phyloP scores from a whole-genome alignment of 352 stramenopile genomes.

The Pythium rishiriense region DNA sequence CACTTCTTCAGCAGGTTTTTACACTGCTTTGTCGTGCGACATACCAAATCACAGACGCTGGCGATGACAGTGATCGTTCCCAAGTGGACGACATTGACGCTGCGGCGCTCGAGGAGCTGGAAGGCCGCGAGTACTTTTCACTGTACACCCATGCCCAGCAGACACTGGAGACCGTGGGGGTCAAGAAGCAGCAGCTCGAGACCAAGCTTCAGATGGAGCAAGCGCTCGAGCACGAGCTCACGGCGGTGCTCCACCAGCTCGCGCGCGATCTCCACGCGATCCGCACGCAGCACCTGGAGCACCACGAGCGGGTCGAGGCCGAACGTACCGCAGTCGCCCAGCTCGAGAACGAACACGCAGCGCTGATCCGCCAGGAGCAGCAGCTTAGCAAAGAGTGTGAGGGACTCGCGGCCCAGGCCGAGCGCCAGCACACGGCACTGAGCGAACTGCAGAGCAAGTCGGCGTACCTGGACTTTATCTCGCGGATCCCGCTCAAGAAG shows the following conservation, averaged over 20 bases:
- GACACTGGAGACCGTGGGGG: slow-evolving; percentile 8
- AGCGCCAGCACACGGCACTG: slow-evolving; percentile 39
- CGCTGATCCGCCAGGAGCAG: slow-evolving; percentile 45
- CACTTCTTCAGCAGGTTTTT: slow-evolving; percentile 30
- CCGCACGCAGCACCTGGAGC: slow-evolving; percentile 34
- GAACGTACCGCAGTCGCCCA: slow-evolving; percentile 39
- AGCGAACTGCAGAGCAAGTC: slow-evolving; percentile 50
- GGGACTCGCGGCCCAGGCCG: slow-evolving; percentile 36
- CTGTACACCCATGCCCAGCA: slow-evolving; percentile 26
- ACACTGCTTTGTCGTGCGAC: slow-evolving; percentile 23
- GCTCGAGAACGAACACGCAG: slow-evolving; percentile 54
- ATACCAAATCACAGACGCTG: slow-evolving; percentile 8
- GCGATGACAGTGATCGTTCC: neutral
- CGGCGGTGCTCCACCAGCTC: slow-evolving; percentile 31
- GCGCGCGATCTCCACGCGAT: slow-evolving; percentile 41
- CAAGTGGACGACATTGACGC: slow-evolving; percentile 6
- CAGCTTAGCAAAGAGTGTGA: slow-evolving; percentile 48
- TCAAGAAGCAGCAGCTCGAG: slow-evolving; percentile 23
- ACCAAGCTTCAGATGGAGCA: slow-evolving; percentile 52
- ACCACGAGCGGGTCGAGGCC: slow-evolving; percentile 40
- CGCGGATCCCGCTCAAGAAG: slow-evolving; percentile 50
- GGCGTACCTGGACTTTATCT: slow-evolving; percentile 60
- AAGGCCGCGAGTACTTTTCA: slow-evolving; percentile 32
- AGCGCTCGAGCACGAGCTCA: slow-evolving; percentile 42
- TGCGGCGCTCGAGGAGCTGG: slow-evolving; percentile 16